These are phyloP conservation scores for Pythium volutum DNA, from an alignment of 352 stramenopile genomes.

Conservation along the genomic window DNA sequence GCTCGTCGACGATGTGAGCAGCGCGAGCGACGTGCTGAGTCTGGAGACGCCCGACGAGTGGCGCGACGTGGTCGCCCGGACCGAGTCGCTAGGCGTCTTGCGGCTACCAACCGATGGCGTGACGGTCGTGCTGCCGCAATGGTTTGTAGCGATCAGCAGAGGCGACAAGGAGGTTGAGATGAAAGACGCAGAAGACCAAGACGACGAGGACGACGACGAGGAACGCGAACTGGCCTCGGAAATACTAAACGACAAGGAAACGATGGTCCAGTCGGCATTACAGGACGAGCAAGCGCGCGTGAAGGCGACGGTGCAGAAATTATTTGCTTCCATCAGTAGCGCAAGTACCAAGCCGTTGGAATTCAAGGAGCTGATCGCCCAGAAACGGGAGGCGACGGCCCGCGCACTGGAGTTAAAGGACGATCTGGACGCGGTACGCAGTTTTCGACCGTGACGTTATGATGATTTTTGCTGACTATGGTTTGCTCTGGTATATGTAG, in stretches of 20 bases:
- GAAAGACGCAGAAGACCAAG: background rate
- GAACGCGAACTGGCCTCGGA: slow-evolving; percentile 1
- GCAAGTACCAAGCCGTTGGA: slow-evolving; percentile 33
- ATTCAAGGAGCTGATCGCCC: slow-evolving; percentile 51
- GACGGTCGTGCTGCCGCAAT: slow-evolving; percentile 57
- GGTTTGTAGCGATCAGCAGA: slow-evolving; percentile 61
- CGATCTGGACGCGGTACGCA: slow-evolving; percentile 52
- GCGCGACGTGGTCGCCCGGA: slow-evolving; percentile 30
- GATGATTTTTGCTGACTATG: no score
- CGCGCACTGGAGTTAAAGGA: slow-evolving; percentile 47
- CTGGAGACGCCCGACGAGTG: slow-evolving; percentile 25
- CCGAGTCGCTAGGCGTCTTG: slow-evolving; percentile 44
- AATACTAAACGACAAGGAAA: slow-evolving; percentile 34
- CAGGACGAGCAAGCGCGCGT: slow-evolving; percentile 37
- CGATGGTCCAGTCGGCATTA: slow-evolving; percentile 39
- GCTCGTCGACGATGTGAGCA: slow-evolving; percentile 56
- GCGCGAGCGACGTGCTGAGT: slow-evolving; percentile 20
- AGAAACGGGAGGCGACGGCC: slow-evolving; percentile 48
- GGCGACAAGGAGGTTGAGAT: slow-evolving; percentile 38
- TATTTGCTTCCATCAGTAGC: slow-evolving; percentile 26
- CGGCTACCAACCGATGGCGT: slow-evolving; percentile 42
- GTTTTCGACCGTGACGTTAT: slow-evolving; percentile 13
- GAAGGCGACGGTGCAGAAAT: slow-evolving; percentile 35
- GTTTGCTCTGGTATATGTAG: slow-evolving; percentile 28
- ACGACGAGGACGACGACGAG: slow-evolving; percentile 27